Base-by-base conservation (phyloP, 306 rosid species). In the Alnus glutinosa region DNA sequence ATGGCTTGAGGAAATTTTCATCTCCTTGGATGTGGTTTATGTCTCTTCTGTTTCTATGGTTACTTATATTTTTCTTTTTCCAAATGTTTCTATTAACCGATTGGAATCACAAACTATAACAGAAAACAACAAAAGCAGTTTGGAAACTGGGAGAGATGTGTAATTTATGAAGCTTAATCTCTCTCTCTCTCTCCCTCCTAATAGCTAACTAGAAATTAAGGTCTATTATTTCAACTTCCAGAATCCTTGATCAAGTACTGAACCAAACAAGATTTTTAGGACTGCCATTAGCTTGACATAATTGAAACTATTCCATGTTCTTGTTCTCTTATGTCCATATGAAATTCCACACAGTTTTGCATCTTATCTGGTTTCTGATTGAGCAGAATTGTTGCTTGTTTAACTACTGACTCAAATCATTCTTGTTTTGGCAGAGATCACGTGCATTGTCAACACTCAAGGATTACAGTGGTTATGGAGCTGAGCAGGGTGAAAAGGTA, bases 401-500 rank as follows among this genome's bases (percentile, higher is more conserved):
- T 62, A 42, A 70, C 50, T 48, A 18, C 44, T 73, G 51, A 42
- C 72, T 77, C 73, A 66, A 49, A 44, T 63, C 57, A 66, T 75
- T 90, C 6, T 50, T 55, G 39, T 47, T 19, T 50, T 82, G 47
- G 81, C 92, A 95, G 98, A 91, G 87, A 88, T 55, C 98, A 49
- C 71, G 83, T 77, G 97, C 83, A 55, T 83, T 95, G 82, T 86
- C 99, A 44, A 95, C 98, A 62, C 13, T 87, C 10, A 93, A 93
- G 81, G 99, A 97, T 81, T 95, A 93, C 52, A 95, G 97, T 86
- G 99, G 99, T 70, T 93, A 95, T 80, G 99, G 99, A 78, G 85
- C 94, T 32, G 99, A 95, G 85, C 99, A 95, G 80, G 99, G 99
- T 67, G 98, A 95, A 90, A 91, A 88, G 93, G 99, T 93, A 87